Evolutionary conservation across 2,329 filamentous ascomycete species (phyloP).

Genomic region (Trichoderma sp.): DNA sequence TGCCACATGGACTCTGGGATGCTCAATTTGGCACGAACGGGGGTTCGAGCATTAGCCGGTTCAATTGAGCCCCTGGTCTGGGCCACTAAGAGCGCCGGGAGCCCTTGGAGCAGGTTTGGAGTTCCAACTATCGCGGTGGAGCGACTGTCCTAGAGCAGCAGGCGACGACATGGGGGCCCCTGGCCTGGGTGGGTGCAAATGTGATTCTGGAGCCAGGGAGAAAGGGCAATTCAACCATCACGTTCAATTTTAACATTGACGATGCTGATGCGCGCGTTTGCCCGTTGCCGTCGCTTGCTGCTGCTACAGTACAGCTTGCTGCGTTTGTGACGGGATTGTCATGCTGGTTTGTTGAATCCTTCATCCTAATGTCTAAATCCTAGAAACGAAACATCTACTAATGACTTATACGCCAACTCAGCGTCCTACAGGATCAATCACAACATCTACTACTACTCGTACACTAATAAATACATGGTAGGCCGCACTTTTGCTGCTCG

Average conservation of each 20-base stretch:
- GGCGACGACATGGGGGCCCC: conserved; percentile 9
- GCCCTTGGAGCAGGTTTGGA: conserved; percentile 3
- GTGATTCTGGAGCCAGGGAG: not conserved
- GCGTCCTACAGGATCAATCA: not conserved
- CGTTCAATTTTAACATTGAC: not conserved
- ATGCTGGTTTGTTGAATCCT: not conserved
- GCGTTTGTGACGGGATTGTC: not conserved
- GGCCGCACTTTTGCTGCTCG: not conserved
- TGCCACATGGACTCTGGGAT: conserved; percentile 16
- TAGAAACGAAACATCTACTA: not conserved
- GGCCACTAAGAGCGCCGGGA: conserved; percentile 11
- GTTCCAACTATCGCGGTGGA: conserved; percentile 9
- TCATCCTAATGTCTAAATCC: not conserved
- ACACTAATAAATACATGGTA: not conserved
- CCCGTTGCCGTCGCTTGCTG: not conserved
- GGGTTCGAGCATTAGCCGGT: conserved; percentile 11
- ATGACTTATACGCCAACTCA: not conserved
- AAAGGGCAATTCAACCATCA: not conserved
- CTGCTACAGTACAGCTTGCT: not conserved
- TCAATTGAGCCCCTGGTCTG: conserved; percentile 6
- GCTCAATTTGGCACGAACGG: conserved; percentile 16
- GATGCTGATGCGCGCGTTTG: conserved; percentile 11
- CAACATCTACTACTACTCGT: not conserved
- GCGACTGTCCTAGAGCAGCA: conserved; percentile 2
- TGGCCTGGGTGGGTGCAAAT: not conserved